A percentile compares a stretch with the other conserved stretches of the same genome.
Conservation (phyloP, 1,284 basidiomycete species). For the Blastosporella zonata region DNA sequence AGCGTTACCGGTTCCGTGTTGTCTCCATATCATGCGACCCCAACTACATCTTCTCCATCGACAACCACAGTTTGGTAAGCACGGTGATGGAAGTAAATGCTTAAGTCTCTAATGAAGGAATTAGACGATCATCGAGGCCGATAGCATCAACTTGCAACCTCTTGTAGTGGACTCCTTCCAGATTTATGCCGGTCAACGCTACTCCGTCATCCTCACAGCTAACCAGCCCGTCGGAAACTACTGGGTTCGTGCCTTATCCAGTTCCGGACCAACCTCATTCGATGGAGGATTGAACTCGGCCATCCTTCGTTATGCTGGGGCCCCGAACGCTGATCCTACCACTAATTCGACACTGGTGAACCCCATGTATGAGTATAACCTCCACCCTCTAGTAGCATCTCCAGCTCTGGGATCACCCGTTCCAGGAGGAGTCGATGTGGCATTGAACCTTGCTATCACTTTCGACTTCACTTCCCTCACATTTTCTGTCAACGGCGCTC, state of each 20-base stretch:
- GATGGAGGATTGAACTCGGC: conserved; percentile 44
- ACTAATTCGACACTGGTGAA: background rate
- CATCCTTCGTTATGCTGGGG: conserved; percentile 45
- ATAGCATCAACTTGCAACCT: conserved; percentile 37
- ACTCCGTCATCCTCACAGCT: conserved; percentile 37
- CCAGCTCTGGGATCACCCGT: conserved; percentile 32
- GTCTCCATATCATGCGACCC: conserved; percentile 43
- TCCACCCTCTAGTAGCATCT: conserved; percentile 4
- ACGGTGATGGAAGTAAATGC: no score
- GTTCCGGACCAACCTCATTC: conserved; percentile 23
- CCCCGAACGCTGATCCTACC: conserved; percentile 1
- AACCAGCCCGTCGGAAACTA: conserved; percentile 38
- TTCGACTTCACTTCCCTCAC: conserved; percentile 17
- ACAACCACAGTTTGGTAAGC: conserved; percentile 2
- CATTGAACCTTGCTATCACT: conserved; percentile 35
- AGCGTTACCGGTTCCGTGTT: conserved; percentile 38
- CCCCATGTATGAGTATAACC: background rate
- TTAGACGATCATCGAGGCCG: conserved; percentile 42
- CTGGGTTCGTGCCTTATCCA: conserved; percentile 40
- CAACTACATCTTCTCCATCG: conserved; percentile 30
- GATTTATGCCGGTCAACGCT: conserved; percentile 33
- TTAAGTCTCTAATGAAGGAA: background rate
- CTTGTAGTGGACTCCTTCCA: conserved; percentile 31
- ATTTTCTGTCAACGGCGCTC: conserved; percentile 30
- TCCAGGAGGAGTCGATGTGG: background rate